Evolutionary conservation across 2,329 filamentous ascomycete species (phyloP).

Genomic region (Stromatinia cepivora): DNA sequence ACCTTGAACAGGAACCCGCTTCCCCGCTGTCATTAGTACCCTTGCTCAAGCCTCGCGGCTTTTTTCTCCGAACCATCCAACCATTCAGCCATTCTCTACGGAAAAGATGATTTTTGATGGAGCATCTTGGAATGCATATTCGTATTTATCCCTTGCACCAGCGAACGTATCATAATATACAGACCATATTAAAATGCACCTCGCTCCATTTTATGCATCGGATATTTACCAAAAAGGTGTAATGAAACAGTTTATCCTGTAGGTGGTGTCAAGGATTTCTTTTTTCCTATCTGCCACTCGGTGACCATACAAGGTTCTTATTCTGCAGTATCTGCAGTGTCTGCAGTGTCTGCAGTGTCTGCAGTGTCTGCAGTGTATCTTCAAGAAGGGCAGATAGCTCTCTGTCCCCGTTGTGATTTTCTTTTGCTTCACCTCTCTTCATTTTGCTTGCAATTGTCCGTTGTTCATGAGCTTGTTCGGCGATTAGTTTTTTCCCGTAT

Average conservation of each 20-base stretch:
- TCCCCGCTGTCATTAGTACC: neutral
- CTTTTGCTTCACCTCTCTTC: slow-evolving; percentile 9
- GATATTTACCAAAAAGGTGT: neutral
- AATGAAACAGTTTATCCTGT: slow-evolving; percentile 13
- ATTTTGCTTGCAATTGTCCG: neutral
- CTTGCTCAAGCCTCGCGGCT: neutral
- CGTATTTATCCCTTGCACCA: slow-evolving; percentile 8
- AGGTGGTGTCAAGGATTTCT: slow-evolving; percentile 11
- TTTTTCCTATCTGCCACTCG: slow-evolving; percentile 14
- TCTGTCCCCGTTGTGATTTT: slow-evolving; percentile 9
- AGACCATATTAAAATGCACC: slow-evolving; percentile 2
- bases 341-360: neutral
- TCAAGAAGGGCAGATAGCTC: slow-evolving; percentile 5
- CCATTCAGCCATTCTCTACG: no score
- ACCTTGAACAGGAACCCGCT: neutral
- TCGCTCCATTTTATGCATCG: neutral
- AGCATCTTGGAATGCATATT: neutral
- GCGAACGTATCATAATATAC: slow-evolving; percentile 13
- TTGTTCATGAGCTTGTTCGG: neutral
- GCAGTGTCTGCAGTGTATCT: slow-evolving; percentile 1
- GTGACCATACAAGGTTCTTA: slow-evolving; percentile 8
- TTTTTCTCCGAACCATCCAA: neutral
- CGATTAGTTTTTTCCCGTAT: neutral
- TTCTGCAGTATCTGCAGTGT: no score
- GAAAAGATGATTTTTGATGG: no score